These are phyloP conservation scores for Phialophora verrucosa DNA, from an alignment of 2,329 filamentous ascomycete genomes.

Conservation along the genomic window DNA sequence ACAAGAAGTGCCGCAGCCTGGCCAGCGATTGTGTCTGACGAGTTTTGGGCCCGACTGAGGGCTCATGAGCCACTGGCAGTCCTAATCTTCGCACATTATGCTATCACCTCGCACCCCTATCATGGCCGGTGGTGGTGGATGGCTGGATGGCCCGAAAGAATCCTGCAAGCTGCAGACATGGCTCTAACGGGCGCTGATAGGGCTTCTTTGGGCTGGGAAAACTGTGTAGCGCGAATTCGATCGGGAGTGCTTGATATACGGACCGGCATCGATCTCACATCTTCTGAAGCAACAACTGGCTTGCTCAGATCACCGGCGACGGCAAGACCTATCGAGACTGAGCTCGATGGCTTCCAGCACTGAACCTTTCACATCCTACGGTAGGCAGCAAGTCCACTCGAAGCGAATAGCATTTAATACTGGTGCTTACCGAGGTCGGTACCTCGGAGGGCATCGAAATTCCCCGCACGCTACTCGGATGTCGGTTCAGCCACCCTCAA, in stretches of 20 bases:
- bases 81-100: not conserved
- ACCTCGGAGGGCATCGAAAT: not conserved
- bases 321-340: not conserved
- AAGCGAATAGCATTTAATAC: too few relatives aligned
- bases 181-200: not conserved
- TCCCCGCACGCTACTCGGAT: not conserved
- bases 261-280: not conserved
- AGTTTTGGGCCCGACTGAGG: not conserved
- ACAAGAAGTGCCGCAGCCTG: not conserved
- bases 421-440: not conserved
- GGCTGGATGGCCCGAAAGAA: not conserved
- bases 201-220: not conserved
- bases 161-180: not conserved
- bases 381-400: not conserved
- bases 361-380: not conserved
- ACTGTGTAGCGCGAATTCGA: not conserved
- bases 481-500: not conserved
- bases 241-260: not conserved
- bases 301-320: not conserved
- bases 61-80: not conserved
- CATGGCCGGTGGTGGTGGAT: slow-evolving; percentile 1
- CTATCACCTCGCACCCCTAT: not conserved
- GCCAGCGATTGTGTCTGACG: not conserved
- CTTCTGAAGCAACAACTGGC: not conserved
- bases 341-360: not conserved